Evolutionary conservation across 257 asterid genomes (phyloP).

Genomic region (Cynanchum wilfordii): DNA sequence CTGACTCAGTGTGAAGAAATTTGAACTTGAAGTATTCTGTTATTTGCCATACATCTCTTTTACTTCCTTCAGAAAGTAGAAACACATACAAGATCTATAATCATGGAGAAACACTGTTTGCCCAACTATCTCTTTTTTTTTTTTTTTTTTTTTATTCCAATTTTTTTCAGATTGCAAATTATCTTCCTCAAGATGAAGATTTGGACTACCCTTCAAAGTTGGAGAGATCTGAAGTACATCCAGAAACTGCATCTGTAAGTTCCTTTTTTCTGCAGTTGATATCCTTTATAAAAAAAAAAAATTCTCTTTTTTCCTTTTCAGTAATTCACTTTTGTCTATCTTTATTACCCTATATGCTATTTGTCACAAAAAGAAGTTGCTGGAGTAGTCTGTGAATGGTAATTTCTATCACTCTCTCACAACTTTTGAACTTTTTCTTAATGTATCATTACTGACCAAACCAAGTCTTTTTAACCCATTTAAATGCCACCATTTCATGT

Average conservation of each 20-base stretch:
- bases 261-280: slow-evolving; percentile 7
- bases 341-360: neutral
- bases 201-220: slow-evolving; percentile 83
- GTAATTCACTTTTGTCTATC: neutral
- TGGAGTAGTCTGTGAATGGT: neutral
- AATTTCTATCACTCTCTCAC: neutral
- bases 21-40: no score
- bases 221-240: slow-evolving; percentile 61
- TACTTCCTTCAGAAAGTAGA: neutral
- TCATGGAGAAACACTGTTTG: neutral
- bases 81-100: neutral
- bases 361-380: neutral
- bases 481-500: neutral
- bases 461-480: neutral
- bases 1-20: neutral
- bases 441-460: neutral
- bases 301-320: neutral
- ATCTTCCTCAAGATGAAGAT: slow-evolving; percentile 80
- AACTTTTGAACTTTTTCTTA: neutral
- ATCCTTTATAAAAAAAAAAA: slow-evolving; percentile 9
- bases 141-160: no score
- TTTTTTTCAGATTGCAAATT: slow-evolving; percentile 78
- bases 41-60: neutral
- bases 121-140: neutral
- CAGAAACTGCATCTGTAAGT: slow-evolving; percentile 69